Evolutionary conservation across 352 stramenopile species (phyloP), one percentile per base, ranked within the genome.

Genomic region (Phytophthora constricta): DNA sequence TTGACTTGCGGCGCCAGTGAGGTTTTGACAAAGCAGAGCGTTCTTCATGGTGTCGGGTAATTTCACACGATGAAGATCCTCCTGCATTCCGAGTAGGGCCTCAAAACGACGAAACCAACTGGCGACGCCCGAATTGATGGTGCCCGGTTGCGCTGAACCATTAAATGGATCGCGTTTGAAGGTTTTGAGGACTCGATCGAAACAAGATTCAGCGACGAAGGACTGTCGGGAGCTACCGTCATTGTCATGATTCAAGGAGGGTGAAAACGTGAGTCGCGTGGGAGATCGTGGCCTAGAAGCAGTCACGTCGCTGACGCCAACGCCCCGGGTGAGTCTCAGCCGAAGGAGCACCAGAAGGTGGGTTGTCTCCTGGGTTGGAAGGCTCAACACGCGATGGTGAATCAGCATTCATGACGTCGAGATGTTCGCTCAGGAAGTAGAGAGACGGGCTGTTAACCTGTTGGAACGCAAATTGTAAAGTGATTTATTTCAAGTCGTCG

Each of bases 361-460:
- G 31, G 13, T 11, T 7, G 31, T 13, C 31, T 7, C 31, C 31
- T 37, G 31, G 13, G 7, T 11, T 37, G n/a, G n/a, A n/a, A n/a
- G n/a, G n/a, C n/a, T n/a, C n/a, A 13, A 11, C 7, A 11, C 17
- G 10, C 17, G 37, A 45, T 20, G 37, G 7, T 39, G 7, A 13
- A 45, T 7, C 4, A 7, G 10, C 37, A 19, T 14, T 14, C 10
- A 42, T 13, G 39, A 7, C 25, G 41, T 54, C 11, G n/a, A 41
- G 17, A 31, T 17, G 20, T 54, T 41, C 41, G 47, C 25, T 55
- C 26, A 7, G 13, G 8, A 5, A 4, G 31, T 4, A 13, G 28
- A 41, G 17, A 13, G 13, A 27, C 17, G 14, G 48, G 26, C 27
- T 55, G 48, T 55, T 55, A 55, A 55, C 48, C 48, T 55, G 48